Evolutionary conservation across 2,329 filamentous ascomycete genomes (phyloP).

Genomic region (Myrmaecium sp.): DNA sequence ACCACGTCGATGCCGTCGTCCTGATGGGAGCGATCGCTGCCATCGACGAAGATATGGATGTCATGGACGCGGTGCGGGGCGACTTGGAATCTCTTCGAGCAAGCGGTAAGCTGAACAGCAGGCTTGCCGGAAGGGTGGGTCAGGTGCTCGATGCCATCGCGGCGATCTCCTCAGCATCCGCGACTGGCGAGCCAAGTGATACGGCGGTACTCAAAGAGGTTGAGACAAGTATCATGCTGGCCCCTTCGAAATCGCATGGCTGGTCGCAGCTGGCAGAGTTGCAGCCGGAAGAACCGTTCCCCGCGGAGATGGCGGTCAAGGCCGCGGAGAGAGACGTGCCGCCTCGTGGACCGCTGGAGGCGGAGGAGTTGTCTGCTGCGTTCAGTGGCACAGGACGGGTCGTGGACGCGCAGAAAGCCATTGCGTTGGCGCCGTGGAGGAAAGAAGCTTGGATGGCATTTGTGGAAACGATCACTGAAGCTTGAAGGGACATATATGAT

Average conservation of each 20-base stretch:
- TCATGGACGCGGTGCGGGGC: slow-evolving; percentile 60
- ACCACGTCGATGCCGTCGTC: slow-evolving; percentile 63
- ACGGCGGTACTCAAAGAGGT: slow-evolving; percentile 35
- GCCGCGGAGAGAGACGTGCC: slow-evolving; percentile 62
- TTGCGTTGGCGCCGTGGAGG: slow-evolving; percentile 71
- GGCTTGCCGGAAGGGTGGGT: slow-evolving; percentile 53
- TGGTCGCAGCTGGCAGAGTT: slow-evolving; percentile 58
- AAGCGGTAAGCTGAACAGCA: slow-evolving; percentile 42
- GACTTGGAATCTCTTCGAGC: slow-evolving; percentile 61
- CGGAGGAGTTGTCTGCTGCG: slow-evolving; percentile 52
- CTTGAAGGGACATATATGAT: too few relatives aligned
- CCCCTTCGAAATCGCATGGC: slow-evolving; percentile 60
- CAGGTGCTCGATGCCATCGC: slow-evolving; percentile 63
- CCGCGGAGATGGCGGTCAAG: slow-evolving; percentile 62
- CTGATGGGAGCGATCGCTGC: slow-evolving; percentile 73
- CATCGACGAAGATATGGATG: slow-evolving; percentile 63
- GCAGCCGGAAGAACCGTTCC: slow-evolving; percentile 24
- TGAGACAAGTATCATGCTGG: slow-evolving; percentile 62
- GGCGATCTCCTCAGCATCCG: slow-evolving; percentile 21
- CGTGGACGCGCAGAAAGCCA: slow-evolving; percentile 58
- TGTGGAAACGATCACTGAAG: too few relatives aligned
- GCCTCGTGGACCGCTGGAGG: slow-evolving; percentile 50
- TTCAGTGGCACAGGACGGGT: slow-evolving; percentile 57
- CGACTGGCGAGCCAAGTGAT: neutral
- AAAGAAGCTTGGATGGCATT: slow-evolving; percentile 46